Percentiles rank a stretch among this genome's conserved stretches.
Conservation (phyloP, 192 early-diverging fungal genomes). For the Umbelopsis isabellina region DNA sequence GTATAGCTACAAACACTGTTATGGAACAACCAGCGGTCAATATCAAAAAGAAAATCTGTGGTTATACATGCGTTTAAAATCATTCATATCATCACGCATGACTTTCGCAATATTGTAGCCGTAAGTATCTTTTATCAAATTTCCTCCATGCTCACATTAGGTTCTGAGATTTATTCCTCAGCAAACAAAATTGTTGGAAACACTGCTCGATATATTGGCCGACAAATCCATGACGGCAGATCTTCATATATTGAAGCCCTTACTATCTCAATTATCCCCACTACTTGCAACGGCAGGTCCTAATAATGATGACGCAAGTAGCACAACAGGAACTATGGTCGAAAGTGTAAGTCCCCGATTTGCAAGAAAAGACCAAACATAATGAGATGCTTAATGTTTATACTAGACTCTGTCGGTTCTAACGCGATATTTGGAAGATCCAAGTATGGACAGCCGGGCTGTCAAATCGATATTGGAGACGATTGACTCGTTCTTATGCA, state of each 20-base stretch:
- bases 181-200: background rate
- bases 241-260: background rate
- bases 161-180: background rate
- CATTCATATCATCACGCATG: conserved; percentile 31
- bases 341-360: background rate
- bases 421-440: conserved; percentile 21
- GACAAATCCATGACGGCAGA: background rate
- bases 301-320: background rate
- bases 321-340: background rate
- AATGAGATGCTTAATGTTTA: background rate
- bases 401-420: background rate
- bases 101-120: conserved; percentile 29
- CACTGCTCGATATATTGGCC: background rate
- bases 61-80: conserved; percentile 36
- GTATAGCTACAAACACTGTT: conserved; percentile 22
- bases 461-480: conserved; percentile 31
- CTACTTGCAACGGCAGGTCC: background rate
- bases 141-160: too few species aligned
- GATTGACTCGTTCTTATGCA: conserved; percentile 30
- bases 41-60: conserved; percentile 36
- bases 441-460: conserved; percentile 26
- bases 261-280: background rate
- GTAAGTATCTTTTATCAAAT: background rate
- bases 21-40: conserved; percentile 24
- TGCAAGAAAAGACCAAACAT: background rate